Evolutionary conservation across 805 yeast species (phyloP), one percentile per base, ranked within the genome.

Genomic region (Suhomyces emberorum): DNA sequence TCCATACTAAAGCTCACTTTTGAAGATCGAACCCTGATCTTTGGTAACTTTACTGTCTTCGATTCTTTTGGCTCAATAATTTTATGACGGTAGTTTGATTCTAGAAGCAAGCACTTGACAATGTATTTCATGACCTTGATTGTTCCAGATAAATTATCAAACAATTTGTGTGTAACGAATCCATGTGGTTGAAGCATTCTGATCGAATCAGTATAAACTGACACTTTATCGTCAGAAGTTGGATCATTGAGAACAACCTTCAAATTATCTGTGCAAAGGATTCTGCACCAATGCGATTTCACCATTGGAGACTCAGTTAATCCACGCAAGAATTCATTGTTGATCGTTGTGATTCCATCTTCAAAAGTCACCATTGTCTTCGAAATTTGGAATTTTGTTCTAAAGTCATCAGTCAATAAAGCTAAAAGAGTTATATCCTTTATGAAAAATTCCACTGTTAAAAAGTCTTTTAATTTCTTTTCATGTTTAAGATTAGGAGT

Each of bases 261-360:
- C 42, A 46, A 14, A 37, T 39, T 1, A 37, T 68, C 70, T 23
- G 70, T 49, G 23, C 72, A 60, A 3, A 69, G 24, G 23, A 80
- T 47, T 32, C 82, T 57, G 12, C 70, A 58, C 84, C 84, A 79
- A 30, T 53, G 57, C 2, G 61, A 65, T 2, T 63, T 56, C 2
- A 63, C 43, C 0, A 70, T 59, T 1, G 83, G 81, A 0, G 83
- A 77, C 34, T 74, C 77, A 1, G 74, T 74, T 40, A 78, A 63
- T 3, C 72, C 35, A 32, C 83, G 58, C 3, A 64, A 35, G 32
- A 66, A 61, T 7, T 51, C 47, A 21, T 50, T 45, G 5, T 33
- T 30, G 2, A 63, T 12, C 4, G 19, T 23, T 5, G 39, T 7
- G 7, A 43, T 35, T 3, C 47, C 49, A 4, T 41, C 24, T 5